Base-by-base conservation (phyloP, 345 rosid species). In the Bruguiera gymnorhiza region DNA sequence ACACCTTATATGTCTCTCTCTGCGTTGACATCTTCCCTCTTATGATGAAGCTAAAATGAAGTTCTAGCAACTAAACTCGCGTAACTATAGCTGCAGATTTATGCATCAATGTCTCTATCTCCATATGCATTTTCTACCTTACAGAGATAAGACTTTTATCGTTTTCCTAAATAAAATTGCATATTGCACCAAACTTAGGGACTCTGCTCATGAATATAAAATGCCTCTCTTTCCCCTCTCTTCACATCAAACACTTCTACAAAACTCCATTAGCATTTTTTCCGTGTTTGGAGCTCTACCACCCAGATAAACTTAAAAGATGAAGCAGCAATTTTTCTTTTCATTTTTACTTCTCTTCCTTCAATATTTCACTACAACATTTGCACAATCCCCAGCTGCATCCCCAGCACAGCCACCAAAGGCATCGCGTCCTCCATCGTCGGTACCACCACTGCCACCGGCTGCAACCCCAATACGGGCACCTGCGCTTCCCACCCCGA, bases 341-440 rank as follows among this genome's bases (percentile, higher is more conserved):
- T 60, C 20, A 1, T 66, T 37, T 8, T 46, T 65, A 46, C 52
- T 74, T n/a, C 9, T 68, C 39, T 4, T 65, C 63, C 75, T 68
- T 54, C 68, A 76, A 50, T 24, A 31, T 29, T 24, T 55, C 79
- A 11, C 56, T n/a, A 32, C 30, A 26, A 69, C 60, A 13, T 11
- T 43, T 7, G 70, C 75, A 58, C 75, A 76, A 50, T 37, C 71
- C 60, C 79, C 79, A 1, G 68, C 75, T 6, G 63, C 64, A 0
- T 75, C 75, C 21, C 58, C 58, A 2, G 27, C 27, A 8, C 26
- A n/a, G 58, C 23, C 23, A 21, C 26, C 58, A 3, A 21, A 8
- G 29, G 15, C 27, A 54, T 8, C 58, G n/a, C 5, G 16, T 43
- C 48, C 16, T 43, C 48, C 48, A 43, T 43, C 16, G 15, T 16